A percentile compares a stretch with the other conserved stretches of the same genome.
Evolutionary conservation across 768 basidiomycete species (phyloP).

Genomic region (Lactarius indigo): DNA sequence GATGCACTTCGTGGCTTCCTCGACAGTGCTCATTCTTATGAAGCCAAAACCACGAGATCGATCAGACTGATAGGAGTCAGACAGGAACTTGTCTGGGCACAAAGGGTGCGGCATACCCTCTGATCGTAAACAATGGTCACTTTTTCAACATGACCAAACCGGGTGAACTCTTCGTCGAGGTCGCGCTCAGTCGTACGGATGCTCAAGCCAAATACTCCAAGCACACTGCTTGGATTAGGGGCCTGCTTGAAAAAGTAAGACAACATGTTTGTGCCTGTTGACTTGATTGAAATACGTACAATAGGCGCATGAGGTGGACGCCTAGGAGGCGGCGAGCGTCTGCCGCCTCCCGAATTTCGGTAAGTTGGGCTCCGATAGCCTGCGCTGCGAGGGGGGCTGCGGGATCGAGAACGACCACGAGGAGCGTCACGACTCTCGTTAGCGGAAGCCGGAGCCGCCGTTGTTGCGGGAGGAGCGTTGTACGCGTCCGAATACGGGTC

Average conservation of each 20-base stretch:
- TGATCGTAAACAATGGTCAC: constrained; percentile 97
- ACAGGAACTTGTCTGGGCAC: constrained; percentile 16
- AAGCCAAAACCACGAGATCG: constrained; percentile 98
- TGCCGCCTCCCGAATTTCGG: constrained; percentile 44
- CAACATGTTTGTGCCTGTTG: constrained; percentile 19
- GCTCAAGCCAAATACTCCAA: constrained; percentile 98
- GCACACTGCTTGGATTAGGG: constrained; percentile 80
- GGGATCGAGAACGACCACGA: constrained; percentile 70
- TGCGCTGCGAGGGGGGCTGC: constrained; percentile 59
- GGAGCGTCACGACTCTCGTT: constrained; percentile 55
- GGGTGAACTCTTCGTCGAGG: constrained; percentile 88
- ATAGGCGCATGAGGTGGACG: constrained; percentile 70
- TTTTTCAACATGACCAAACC: constrained; percentile 88
- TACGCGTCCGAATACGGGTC: constrained; percentile 86
- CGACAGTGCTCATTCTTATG: constrained; percentile 87
- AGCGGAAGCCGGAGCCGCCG: constrained; percentile 37
- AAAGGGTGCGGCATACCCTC: constrained; percentile 55
- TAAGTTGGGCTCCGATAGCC: constrained; percentile 55
- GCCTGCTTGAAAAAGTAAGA: constrained; percentile 54
- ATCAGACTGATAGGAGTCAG: constrained; percentile 57
- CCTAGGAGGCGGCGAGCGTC: constrained; percentile 52
- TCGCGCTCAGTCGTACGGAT: constrained; percentile 93
- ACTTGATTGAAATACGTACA: constrained; percentile 45
- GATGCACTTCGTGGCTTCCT: constrained; percentile 86
- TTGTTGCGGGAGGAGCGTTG: constrained; percentile 55